These are phyloP conservation scores for Exophiala sp. DNA, from an alignment of 2,329 filamentous ascomycete genomes.

Conservation along the genomic window DNA sequence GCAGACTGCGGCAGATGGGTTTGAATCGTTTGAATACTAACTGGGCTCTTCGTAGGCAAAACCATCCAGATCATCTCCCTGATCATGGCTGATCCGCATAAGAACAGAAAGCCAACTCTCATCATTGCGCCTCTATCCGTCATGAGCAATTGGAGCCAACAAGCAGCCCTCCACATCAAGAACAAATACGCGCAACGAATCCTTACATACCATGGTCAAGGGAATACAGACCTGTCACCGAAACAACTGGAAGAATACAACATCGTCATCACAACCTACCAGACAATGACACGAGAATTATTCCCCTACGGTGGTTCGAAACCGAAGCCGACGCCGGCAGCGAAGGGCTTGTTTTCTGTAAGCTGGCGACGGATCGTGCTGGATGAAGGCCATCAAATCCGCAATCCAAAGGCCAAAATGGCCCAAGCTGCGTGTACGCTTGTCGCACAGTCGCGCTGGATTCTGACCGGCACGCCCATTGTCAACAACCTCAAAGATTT, in stretches of 20 bases:
- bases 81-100: slow-evolving; percentile 53
- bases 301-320: slow-evolving; percentile 44
- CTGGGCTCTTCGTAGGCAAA: slow-evolving; percentile 15
- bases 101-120: slow-evolving; percentile 50
- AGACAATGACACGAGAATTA: slow-evolving; percentile 64
- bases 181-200: slow-evolving; percentile 58
- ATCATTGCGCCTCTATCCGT: slow-evolving; percentile 78
- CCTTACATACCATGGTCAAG: slow-evolving; percentile 66
- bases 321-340: slow-evolving; percentile 38
- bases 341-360: slow-evolving; percentile 55
- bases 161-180: slow-evolving; percentile 67
- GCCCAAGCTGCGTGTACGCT: slow-evolving; percentile 63
- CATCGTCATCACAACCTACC: slow-evolving; percentile 79
- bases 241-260: slow-evolving; percentile 60
- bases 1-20: background rate
- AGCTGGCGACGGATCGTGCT: slow-evolving; percentile 74
- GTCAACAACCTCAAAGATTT: slow-evolving; percentile 77
- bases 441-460: slow-evolving; percentile 68
- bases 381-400: slow-evolving; percentile 77
- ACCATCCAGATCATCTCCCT: slow-evolving; percentile 80
- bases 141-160: slow-evolving; percentile 84
- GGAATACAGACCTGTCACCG: slow-evolving; percentile 50
- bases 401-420: slow-evolving; percentile 68
- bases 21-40: background rate
- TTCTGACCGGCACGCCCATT: slow-evolving; percentile 73